A percentile compares a stretch with the other conserved stretches of the same genome.
These are phyloP conservation scores for Vigna trinervia DNA, from an alignment of 306 rosid species.

Conservation along the genomic window DNA sequence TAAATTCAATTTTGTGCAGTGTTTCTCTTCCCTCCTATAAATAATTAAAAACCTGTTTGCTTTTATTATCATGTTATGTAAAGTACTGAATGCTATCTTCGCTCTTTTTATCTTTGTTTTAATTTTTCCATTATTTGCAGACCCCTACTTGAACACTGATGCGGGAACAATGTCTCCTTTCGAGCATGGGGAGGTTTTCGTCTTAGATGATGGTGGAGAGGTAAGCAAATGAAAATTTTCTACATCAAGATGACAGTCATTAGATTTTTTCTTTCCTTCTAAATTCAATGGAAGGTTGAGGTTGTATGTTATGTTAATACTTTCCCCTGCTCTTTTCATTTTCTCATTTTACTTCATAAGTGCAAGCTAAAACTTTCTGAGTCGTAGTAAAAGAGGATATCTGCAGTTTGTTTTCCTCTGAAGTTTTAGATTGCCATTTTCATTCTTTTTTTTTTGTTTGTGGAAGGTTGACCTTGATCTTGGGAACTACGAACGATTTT, in stretches of 20 bases:
- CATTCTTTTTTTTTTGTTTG: slow-evolving; percentile 15
- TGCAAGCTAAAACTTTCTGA: slow-evolving; percentile 1
- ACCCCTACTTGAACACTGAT: slow-evolving; percentile 89
- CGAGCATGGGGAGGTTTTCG: slow-evolving; percentile 89
- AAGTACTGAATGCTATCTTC: neutral
- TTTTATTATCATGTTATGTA: slow-evolving; percentile 8
- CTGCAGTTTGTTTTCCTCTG: neutral
- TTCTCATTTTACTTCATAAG: slow-evolving; percentile 41
- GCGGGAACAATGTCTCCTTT: slow-evolving; percentile 94
- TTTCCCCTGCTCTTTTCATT: neutral
- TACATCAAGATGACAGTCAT: slow-evolving; percentile 2
- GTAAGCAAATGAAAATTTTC: slow-evolving; percentile 47
- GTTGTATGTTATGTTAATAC: slow-evolving; percentile 21
- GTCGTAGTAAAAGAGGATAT: slow-evolving; percentile 20
- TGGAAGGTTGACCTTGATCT: slow-evolving; percentile 92
- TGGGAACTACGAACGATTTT: slow-evolving; percentile 89
- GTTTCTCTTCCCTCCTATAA: slow-evolving; percentile 30
- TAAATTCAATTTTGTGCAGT: slow-evolving; percentile 17
- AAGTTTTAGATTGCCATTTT: slow-evolving; percentile 23
- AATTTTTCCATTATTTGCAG: slow-evolving; percentile 50
- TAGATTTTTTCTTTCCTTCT: neutral
- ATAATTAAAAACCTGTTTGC: slow-evolving; percentile 20
- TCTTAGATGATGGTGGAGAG: slow-evolving; percentile 91
- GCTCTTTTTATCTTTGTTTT: slow-evolving; percentile 22
- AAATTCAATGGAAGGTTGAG: slow-evolving; percentile 17